phyloP scores from a whole-genome alignment of 768 basidiomycete genomes.

The Imleria badia region DNA sequence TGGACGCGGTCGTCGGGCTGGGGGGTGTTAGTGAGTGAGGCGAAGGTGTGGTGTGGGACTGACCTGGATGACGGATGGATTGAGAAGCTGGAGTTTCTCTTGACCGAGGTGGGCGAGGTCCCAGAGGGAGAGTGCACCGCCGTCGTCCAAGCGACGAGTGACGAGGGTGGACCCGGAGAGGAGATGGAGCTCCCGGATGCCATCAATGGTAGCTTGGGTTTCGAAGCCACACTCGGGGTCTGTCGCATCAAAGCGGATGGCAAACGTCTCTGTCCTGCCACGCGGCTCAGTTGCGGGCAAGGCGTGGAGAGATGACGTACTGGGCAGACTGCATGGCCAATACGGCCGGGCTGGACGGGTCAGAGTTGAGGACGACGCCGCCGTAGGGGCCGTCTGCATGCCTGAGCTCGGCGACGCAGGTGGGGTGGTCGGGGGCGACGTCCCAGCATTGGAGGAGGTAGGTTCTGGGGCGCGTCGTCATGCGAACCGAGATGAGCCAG shows the following conservation, averaged over 20 bases:
- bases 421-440: conserved; percentile 31
- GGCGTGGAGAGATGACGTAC: conserved; percentile 25
- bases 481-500: conserved; percentile 49
- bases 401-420: conserved; percentile 42
- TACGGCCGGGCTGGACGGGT: conserved; percentile 30
- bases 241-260: conserved; percentile 36
- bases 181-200: conserved; percentile 33
- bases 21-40: background rate
- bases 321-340: conserved; percentile 45
- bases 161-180: conserved; percentile 40
- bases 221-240: conserved; percentile 40
- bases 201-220: conserved; percentile 32
- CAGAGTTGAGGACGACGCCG: conserved; percentile 49
- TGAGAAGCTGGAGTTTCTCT: conserved; percentile 37
- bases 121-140: conserved; percentile 37
- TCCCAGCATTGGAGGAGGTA: conserved; percentile 62
- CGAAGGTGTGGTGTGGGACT: background rate
- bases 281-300: background rate
- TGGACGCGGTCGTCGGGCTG: conserved; percentile 39
- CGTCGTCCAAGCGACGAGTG: conserved; percentile 31
- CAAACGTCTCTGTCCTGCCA: conserved; percentile 43
- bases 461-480: conserved; percentile 18
- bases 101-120: conserved; percentile 31
- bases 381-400: conserved; percentile 36
- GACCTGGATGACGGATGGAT: conserved; percentile 35